Conservation (phyloP, 106 monocot genomes). For the Phalaenopsis equestris region DNA sequence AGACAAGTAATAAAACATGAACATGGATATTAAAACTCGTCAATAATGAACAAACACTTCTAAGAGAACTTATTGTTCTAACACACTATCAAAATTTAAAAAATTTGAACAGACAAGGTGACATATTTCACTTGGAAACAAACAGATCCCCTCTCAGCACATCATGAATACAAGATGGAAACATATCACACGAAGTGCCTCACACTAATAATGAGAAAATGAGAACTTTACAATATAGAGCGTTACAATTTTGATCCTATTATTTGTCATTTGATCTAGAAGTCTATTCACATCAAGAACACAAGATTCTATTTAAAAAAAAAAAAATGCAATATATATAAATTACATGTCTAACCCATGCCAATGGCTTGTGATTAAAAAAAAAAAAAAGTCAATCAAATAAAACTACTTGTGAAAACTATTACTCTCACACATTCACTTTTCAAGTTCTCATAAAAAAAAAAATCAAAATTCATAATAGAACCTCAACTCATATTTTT, state of each 20-base stretch:
- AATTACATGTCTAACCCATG: too few species aligned
- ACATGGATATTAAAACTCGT: too few species aligned
- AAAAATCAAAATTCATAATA: too few species aligned
- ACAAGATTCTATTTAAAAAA: background rate
- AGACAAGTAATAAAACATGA: background rate
- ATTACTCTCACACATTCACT: too few species aligned
- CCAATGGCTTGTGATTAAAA: too few species aligned
- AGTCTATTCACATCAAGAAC: background rate
- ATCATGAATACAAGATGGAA: background rate
- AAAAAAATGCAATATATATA: too few species aligned
- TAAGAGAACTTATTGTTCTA: too few species aligned
- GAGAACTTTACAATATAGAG: background rate
- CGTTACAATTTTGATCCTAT: background rate
- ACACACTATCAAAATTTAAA: background rate
- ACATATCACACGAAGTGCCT: background rate
- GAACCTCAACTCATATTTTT: too few species aligned
- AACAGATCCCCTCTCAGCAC: background rate
- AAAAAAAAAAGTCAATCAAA: too few species aligned
- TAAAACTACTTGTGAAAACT: too few species aligned
- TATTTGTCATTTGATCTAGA: background rate
- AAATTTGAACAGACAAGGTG: background rate
- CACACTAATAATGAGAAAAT: background rate
- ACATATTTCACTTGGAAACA: background rate
- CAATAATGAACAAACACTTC: too few species aligned
- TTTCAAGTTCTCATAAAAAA: too few species aligned